Evolutionary conservation across 352 stramenopile species (phyloP).

Genomic region (Phytopythium delawarense): DNA sequence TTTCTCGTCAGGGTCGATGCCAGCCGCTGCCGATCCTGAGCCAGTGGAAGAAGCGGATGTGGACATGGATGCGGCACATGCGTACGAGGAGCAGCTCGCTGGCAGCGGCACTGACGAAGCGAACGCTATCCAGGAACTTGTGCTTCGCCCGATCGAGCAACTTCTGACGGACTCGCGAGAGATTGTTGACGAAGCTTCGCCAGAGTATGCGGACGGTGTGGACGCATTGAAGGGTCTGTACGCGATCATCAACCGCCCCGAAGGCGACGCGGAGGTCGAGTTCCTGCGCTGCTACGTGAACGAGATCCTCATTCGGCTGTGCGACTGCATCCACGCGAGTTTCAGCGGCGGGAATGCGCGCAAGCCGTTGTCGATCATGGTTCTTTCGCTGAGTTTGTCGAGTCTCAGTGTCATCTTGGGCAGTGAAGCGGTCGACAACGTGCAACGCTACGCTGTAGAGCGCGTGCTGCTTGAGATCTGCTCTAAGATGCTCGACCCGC

Average conservation of each 20-base stretch:
- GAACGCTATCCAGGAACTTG: conserved; percentile 39
- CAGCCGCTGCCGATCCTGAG: conserved; percentile 3
- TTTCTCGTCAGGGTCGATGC: neutral
- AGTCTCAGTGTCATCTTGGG: conserved; percentile 61
- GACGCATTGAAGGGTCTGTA: conserved; percentile 81
- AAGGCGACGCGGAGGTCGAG: conserved; percentile 45
- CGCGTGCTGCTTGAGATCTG: conserved; percentile 72
- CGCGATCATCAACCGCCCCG: conserved; percentile 61
- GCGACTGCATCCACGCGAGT: conserved; percentile 66
- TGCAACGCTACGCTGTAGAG: conserved; percentile 76
- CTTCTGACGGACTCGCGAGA: conserved; percentile 61
- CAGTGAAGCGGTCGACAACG: conserved; percentile 46
- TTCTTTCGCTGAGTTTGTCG: conserved; percentile 70
- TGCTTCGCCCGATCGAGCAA: conserved; percentile 62
- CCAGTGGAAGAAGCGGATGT: conserved; percentile 39
- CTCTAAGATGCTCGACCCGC: conserved; percentile 67
- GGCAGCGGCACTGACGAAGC: neutral
- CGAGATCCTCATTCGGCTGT: conserved; percentile 69
- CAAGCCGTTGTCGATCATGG: conserved; percentile 61
- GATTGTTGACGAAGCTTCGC: conserved; percentile 51
- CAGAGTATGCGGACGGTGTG: conserved; percentile 53
- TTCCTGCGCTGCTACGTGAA: conserved; percentile 80
- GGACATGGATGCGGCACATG: conserved; percentile 36
- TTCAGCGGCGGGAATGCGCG: conserved; percentile 58
- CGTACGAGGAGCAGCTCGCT: neutral